Evolutionary conservation across 2,329 filamentous ascomycete species (phyloP).

Genomic region (Ceratocystis huliohia): DNA sequence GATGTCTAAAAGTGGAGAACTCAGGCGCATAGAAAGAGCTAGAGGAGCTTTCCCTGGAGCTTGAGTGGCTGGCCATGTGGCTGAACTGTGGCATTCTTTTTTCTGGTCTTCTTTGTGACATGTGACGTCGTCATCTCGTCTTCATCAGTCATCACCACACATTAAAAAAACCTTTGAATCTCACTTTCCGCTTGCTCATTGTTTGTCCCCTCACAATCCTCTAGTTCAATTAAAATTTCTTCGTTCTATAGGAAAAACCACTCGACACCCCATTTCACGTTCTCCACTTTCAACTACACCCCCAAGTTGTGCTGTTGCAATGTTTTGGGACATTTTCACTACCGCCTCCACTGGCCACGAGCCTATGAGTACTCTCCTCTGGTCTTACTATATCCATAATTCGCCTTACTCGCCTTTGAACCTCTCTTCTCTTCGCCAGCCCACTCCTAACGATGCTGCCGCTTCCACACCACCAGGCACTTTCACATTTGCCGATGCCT

Average conservation of each 20-base stretch:
- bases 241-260: neutral
- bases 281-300: neutral
- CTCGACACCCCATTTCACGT: neutral
- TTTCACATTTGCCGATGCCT: constrained; percentile 45
- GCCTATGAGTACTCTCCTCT: constrained; percentile 13
- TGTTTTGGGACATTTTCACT: constrained; percentile 20
- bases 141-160: too few species aligned
- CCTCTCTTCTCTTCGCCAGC: constrained; percentile 36
- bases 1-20: neutral
- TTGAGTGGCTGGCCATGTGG: neutral
- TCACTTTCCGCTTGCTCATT: too few species aligned
- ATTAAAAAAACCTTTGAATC: too few species aligned
- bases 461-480: constrained; percentile 28
- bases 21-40: neutral
- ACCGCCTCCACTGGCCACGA: constrained; percentile 11
- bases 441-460: constrained; percentile 35
- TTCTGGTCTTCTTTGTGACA: too few species aligned
- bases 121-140: too few species aligned
- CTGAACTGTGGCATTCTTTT: neutral
- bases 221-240: neutral
- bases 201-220: neutral
- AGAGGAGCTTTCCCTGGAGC: neutral
- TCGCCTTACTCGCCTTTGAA: constrained; percentile 36
- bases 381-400: constrained; percentile 18
- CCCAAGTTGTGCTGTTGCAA: neutral